Conservation (phyloP, 2,329 filamentous ascomycete species). For the Leptodontidium sp. region DNA sequence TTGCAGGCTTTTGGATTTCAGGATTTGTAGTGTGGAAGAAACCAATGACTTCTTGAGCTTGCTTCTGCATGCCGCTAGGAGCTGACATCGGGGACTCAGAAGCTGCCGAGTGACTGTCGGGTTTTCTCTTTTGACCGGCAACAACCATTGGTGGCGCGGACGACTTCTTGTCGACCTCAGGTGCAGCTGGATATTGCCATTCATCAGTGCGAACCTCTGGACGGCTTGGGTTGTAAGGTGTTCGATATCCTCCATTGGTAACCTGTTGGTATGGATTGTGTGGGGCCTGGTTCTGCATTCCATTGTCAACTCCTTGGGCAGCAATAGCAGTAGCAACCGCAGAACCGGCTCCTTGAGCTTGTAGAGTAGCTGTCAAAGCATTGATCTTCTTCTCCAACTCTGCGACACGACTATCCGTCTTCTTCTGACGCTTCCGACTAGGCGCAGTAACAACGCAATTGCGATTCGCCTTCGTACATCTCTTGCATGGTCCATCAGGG, state of each 20-base stretch:
- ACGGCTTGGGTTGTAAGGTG: slow-evolving; percentile 35
- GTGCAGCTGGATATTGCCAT: slow-evolving; percentile 42
- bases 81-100: slow-evolving; percentile 22
- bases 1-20: slow-evolving; percentile 24
- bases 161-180: slow-evolving; percentile 39
- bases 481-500: slow-evolving; percentile 48
- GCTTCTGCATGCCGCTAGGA: slow-evolving; percentile 9
- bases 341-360: slow-evolving; percentile 42
- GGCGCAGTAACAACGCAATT: slow-evolving; percentile 51
- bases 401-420: slow-evolving; percentile 54
- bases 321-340: slow-evolving; percentile 7
- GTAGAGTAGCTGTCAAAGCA: slow-evolving; percentile 50
- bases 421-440: slow-evolving; percentile 54
- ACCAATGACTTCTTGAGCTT: slow-evolving; percentile 21
- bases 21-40: slow-evolving; percentile 5
- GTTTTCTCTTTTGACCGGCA: slow-evolving; percentile 48
- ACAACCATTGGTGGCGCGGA: slow-evolving; percentile 46
- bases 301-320: slow-evolving; percentile 4
- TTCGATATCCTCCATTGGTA: slow-evolving; percentile 43
- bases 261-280: slow-evolving; percentile 46
- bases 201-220: slow-evolving; percentile 39
- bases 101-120: slow-evolving; percentile 37
- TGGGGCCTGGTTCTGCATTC: slow-evolving; percentile 9
- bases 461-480: slow-evolving; percentile 51
- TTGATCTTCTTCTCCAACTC: slow-evolving; percentile 55